A percentile compares a stretch with the other conserved stretches of the same genome.
phyloP scores from a whole-genome alignment of 805 yeast species.

The Kregervanrija delftensis region DNA sequence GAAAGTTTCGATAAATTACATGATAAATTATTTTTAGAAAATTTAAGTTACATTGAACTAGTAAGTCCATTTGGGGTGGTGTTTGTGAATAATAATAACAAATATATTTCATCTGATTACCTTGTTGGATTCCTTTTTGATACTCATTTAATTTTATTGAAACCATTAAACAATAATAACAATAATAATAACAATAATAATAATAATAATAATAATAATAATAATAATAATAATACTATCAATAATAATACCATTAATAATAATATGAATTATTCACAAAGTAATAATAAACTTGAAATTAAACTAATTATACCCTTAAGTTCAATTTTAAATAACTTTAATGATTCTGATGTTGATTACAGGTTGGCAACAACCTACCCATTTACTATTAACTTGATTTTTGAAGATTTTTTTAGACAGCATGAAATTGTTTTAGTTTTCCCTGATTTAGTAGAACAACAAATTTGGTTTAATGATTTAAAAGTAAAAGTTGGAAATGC shows the following conservation, averaged over 20 bases:
- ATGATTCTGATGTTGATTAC: constrained; percentile 21
- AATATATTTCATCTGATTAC: constrained; percentile 10
- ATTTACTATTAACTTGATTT: constrained; percentile 35
- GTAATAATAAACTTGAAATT: constrained; percentile 23
- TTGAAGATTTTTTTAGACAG: constrained; percentile 35
- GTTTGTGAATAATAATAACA: constrained; percentile 29
- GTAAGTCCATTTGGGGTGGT: constrained; percentile 36
- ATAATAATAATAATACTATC: too few relatives aligned
- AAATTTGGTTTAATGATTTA: constrained; percentile 34
- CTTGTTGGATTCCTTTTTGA: constrained; percentile 41
- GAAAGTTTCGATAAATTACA: constrained; percentile 7
- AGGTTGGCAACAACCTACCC: constrained; percentile 26
- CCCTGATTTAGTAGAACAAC: constrained; percentile 27
- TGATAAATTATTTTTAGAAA: constrained; percentile 32
- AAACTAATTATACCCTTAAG: constrained; percentile 44
- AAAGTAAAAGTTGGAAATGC: neutral
- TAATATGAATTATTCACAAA: too few relatives aligned
- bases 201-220: too few relatives aligned
- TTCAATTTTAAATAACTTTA: constrained; percentile 16
- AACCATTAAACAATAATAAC: constrained; percentile 14
- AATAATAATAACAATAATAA: too few relatives aligned
- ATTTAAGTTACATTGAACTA: constrained; percentile 39
- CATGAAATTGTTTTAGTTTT: constrained; percentile 39
- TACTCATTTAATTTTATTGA: constrained; percentile 40
- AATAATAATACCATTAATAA: too few relatives aligned